These are phyloP conservation scores for Saccharomycopsis phalli DNA, from an alignment of 1,139 yeast genomes.

Conservation along the genomic window DNA sequence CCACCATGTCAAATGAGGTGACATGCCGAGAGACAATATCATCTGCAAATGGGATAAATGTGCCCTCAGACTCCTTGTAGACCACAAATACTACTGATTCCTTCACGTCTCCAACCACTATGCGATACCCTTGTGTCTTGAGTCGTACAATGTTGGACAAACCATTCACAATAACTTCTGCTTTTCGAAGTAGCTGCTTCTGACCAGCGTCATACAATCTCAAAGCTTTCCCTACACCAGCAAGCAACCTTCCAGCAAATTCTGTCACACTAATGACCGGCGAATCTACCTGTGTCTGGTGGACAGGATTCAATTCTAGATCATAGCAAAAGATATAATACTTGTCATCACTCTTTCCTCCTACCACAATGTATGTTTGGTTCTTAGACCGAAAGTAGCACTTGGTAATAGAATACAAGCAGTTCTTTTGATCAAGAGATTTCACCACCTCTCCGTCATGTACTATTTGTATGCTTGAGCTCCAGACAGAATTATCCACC, in stretches of 20 bases:
- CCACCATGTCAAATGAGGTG: conserved; percentile 52
- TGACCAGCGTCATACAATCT: conserved; percentile 68
- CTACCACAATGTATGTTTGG: conserved; percentile 36
- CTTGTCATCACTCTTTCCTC: conserved; percentile 27
- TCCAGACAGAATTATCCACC: conserved; percentile 25
- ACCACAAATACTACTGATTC: conserved; percentile 54
- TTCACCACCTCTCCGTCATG: conserved; percentile 31
- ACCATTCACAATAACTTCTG: conserved; percentile 31
- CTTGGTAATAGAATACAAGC: conserved; percentile 32
- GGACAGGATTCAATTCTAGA: conserved; percentile 39
- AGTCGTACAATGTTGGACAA: conserved; percentile 42
- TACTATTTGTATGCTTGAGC: conserved; percentile 46
- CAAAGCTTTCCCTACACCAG: conserved; percentile 46
- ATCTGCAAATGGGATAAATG: conserved; percentile 56
- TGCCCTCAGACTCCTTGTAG: conserved; percentile 43
- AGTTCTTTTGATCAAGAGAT: conserved; percentile 35
- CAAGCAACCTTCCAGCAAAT: conserved; percentile 57
- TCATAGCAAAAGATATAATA: conserved; percentile 27
- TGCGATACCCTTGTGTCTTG: conserved; percentile 45
- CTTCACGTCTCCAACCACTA: conserved; percentile 61
- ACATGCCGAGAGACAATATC: conserved; percentile 64
- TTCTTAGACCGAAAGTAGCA: conserved; percentile 32
- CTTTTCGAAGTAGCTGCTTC: conserved; percentile 67
- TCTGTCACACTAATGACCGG: conserved; percentile 41
- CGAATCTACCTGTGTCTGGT: conserved; percentile 50